phyloP scores from a whole-genome alignment of 2,329 filamentous ascomycete genomes.

The Pseudogymnoascus sp. region DNA sequence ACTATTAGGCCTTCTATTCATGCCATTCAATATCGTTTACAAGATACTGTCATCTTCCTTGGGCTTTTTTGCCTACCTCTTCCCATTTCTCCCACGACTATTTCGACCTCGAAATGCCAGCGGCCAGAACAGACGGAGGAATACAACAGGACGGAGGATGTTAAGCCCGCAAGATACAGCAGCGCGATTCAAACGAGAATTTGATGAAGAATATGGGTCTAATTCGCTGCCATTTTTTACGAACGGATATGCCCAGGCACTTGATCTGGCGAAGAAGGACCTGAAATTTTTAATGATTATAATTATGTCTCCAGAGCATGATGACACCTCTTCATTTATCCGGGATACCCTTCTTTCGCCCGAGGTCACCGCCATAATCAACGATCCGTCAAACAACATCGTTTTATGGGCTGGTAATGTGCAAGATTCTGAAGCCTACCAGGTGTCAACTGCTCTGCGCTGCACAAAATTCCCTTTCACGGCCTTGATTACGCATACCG shows the following conservation, averaged over 20 bases:
- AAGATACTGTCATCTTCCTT: conserved; percentile 62
- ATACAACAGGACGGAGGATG: conserved; percentile 63
- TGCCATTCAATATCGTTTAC: conserved; percentile 75
- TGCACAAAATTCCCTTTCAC: conserved; percentile 92
- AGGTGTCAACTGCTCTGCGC: conserved; percentile 78
- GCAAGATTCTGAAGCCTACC: conserved; percentile 87
- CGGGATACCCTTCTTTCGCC: conserved; percentile 72
- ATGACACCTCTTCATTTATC: conserved; percentile 78
- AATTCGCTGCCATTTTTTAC: conserved; percentile 72
- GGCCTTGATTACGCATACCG: conserved; percentile 79
- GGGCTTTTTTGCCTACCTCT: conserved; percentile 66
- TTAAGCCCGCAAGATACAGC: conserved; percentile 83
- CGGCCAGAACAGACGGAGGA: conserved; percentile 48
- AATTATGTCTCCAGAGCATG: conserved; percentile 85
- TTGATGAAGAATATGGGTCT: conserved; percentile 84
- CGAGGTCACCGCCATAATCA: conserved; percentile 67
- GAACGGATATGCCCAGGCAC: conserved; percentile 82
- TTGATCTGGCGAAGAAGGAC: conserved; percentile 84
- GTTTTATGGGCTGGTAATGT: conserved; percentile 91
- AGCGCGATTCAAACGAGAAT: conserved; percentile 81
- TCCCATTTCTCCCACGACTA: conserved; percentile 70
- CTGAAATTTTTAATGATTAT: conserved; percentile 87
- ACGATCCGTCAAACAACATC: conserved; percentile 68
- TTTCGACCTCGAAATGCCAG: conserved; percentile 49
- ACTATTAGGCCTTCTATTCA: conserved; percentile 68